phyloP scores from a whole-genome alignment of 306 rosid genomes.

The Glycine latifolia region DNA sequence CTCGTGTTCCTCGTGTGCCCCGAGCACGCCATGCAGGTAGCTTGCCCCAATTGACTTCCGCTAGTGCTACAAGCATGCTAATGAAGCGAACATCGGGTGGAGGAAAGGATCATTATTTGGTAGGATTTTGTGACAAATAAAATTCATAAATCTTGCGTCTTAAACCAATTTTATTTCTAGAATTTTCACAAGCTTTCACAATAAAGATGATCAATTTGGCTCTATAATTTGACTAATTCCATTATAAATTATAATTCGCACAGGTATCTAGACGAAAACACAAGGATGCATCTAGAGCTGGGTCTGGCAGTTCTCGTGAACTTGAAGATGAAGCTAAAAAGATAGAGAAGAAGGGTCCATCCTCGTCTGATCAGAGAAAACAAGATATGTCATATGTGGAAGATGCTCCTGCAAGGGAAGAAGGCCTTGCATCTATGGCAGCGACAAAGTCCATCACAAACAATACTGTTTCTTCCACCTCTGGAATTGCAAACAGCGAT shows the following conservation, averaged over 20 bases:
- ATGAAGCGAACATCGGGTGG: conserved; percentile 76
- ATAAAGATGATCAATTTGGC: conserved; percentile 30
- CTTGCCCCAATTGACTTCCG: conserved; percentile 82
- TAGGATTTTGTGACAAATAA: conserved; percentile 45
- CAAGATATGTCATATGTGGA: conserved; percentile 57
- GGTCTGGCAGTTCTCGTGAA: conserved; percentile 67
- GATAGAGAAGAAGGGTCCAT: conserved; percentile 63
- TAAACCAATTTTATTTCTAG: not conserved
- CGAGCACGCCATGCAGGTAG: conserved; percentile 83
- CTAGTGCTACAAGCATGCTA: conserved; percentile 77
- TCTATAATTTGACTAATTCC: conserved; percentile 24
- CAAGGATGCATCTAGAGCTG: conserved; percentile 83
- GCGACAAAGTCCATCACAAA: conserved; percentile 59
- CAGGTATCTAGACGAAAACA: conserved; percentile 80
- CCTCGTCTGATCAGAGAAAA: conserved; percentile 75
- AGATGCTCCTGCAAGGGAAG: conserved; percentile 72
- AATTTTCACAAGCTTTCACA: conserved; percentile 25
- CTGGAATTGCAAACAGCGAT: conserved; percentile 70
- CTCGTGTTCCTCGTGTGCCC: conserved; percentile 98
- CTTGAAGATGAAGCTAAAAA: conserved; percentile 77
- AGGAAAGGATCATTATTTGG: conserved; percentile 81
- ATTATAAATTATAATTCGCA: conserved; percentile 31
- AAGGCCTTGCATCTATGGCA: conserved; percentile 62
- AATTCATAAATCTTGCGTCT: conserved; percentile 34
- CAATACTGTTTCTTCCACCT: conserved; percentile 60